Conservation (phyloP, 169 alveolate genomes). For the Plasmodium cynomolgi region DNA sequence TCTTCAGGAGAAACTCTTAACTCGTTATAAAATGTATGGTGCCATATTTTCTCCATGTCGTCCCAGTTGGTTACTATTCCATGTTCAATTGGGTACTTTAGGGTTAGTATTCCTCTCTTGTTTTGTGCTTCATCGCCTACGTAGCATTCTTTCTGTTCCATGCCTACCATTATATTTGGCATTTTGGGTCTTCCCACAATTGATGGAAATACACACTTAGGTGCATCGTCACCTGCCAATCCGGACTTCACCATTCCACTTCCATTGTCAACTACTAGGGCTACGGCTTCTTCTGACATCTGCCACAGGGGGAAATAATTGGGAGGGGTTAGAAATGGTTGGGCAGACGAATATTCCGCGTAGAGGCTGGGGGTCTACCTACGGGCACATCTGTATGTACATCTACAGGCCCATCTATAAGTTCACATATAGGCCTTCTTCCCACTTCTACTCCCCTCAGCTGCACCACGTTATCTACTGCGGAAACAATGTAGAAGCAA, state of each 20-base stretch:
- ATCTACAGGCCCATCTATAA: neutral
- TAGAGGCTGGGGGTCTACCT: neutral
- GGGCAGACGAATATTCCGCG: neutral
- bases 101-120: slow-evolving; percentile 97
- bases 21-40: slow-evolving; percentile 97
- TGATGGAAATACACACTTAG: slow-evolving; percentile 98
- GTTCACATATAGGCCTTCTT: neutral
- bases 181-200: slow-evolving; percentile 98
- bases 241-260: slow-evolving; percentile 99
- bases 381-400: neutral
- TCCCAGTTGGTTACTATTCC: slow-evolving; percentile 99
- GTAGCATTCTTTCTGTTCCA: slow-evolving; percentile 96
- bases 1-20: slow-evolving; percentile 97
- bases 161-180: slow-evolving; percentile 96
- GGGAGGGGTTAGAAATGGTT: no score
- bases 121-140: slow-evolving; percentile 99
- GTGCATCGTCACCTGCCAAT: slow-evolving; percentile 99
- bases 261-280: slow-evolving; percentile 99
- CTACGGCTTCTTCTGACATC: slow-evolving; percentile 82
- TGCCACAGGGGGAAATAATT: neutral
- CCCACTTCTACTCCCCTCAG: neutral
- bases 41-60: slow-evolving; percentile 99
- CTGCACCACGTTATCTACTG: neutral
- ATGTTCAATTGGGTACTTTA: slow-evolving; percentile 98
- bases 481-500: neutral